These are phyloP conservation scores for Cardamine resedifolia DNA, from an alignment of 345 rosid genomes.

Conservation along the genomic window DNA sequence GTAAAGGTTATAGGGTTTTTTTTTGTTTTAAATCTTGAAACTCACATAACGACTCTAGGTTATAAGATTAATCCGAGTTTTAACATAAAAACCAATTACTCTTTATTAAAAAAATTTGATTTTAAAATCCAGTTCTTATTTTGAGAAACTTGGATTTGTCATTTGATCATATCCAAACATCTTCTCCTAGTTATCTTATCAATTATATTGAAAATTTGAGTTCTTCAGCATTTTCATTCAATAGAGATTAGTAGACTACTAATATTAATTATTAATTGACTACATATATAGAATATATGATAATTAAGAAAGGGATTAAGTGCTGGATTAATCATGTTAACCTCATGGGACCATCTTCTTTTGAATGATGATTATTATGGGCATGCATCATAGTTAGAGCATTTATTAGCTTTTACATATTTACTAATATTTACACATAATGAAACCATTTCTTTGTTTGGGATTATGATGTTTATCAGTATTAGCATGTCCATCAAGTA, in stretches of 20 bases:
- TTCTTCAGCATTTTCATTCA: background rate
- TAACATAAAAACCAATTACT: background rate
- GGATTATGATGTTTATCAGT: constrained; percentile 7
- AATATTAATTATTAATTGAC: background rate
- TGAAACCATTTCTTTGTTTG: background rate
- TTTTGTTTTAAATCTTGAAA: background rate
- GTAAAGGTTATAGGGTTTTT: background rate
- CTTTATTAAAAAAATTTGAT: background rate
- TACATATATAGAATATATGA: constrained; percentile 8
- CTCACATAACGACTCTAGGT: background rate
- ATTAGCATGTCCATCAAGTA: background rate
- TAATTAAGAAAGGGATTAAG: constrained; percentile 34
- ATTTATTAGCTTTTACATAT: constrained; percentile 29
- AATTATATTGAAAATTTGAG: background rate
- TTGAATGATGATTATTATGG: constrained; percentile 33
- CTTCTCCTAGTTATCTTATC: background rate
- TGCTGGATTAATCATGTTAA: constrained; percentile 43
- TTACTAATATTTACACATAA: constrained; percentile 22
- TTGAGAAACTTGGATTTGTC: background rate
- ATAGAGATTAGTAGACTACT: background rate
- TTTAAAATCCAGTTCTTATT: background rate
- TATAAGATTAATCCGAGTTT: background rate
- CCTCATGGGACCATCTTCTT: constrained; percentile 39
- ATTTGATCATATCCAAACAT: background rate
- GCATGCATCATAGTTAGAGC: constrained; percentile 41